Base-by-base conservation (phyloP, 352 stramenopile species). In the Phytophthora pistaciae region DNA sequence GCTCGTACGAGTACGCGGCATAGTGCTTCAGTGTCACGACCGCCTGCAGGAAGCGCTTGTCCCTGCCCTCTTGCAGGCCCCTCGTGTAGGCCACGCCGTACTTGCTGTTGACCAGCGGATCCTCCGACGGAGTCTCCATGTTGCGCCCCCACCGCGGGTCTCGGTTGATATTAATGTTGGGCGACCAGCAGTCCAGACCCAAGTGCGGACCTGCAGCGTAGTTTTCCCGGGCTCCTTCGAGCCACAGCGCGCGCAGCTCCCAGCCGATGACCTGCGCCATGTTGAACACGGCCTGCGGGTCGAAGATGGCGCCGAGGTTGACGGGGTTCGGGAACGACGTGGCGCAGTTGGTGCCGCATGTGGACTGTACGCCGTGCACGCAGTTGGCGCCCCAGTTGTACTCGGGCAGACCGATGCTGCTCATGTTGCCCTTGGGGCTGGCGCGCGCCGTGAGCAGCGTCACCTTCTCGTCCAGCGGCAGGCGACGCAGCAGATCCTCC, bases 1-100 rank as follows among this genome's bases (percentile, higher is more conserved):
- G 68, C 18, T 95, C 91, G 56, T 90, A 85, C 65, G 88, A 96
- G 79, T 99, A 98, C 29, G 92, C 95, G 27, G 87, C 82, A 77
- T 93, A 98, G 81, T 99, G 96, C 76, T 99, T 98, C 68, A 97
- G 92, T 58, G 88, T 97, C 13, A 97, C 91, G 18, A 95, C 91
- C 0, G 87, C 86, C 59, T 93, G 91, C 8, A 96, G 57, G 56
- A 82, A 94, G 10, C 78, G 71, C 40, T 68, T 60, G 56, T 91
- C 78, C 4, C 74, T 74, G 13, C 84, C 90, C 54, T 95, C 80
- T 68, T 98, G 95, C 23, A 98, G 68, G 0, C 88, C 92, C 25
- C 79, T 73, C 5, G 97, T 94, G 78, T 98, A 98, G 7, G 88
- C 84, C 5, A 91, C 80, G 13, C 91, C 94, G 70, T 98, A 98